Base-by-base conservation (phyloP, 495 filamentous ascomycete species). In the Penicillium mononematosum region DNA sequence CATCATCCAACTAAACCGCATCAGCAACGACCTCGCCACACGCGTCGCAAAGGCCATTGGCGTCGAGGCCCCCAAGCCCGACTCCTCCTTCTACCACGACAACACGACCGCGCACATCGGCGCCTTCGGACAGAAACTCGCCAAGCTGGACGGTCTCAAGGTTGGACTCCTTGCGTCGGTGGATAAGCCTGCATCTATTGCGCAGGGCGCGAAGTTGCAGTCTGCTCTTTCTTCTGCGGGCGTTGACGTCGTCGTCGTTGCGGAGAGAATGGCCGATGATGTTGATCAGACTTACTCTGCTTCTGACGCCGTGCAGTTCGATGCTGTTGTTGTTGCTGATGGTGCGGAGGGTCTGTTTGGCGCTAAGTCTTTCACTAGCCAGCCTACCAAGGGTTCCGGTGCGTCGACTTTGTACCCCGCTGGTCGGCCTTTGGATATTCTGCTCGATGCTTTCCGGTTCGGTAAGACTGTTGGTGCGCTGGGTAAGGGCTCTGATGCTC, bases 391-490 rank as follows among this genome's bases (percentile, higher is more conserved):
- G 20, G 45, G 61, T 17, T 65, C 64, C 2, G 58, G 60, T 8
- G 76, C 72, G 9, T 78, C 71, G 2, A 70, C 85, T 0, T 69
- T 90, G 22, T 91, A 80, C 66, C 88, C 88, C 0, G 75, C 79
- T 10, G 83, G 84, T 0, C 76, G 87, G 0, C 89, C 78, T 68
- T 56, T 79, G 6, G 81, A 89, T 73, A 87, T 91, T 42, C 66
- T 91, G 22, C 53, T 72, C n/a, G 81, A 85, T 70, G 86, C 77
- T 0, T 92, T 83, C 74, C 71, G 81, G 1, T 91, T 84, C 71
- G 89, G 88, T 6, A 92, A 92, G 79, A 83, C 89, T 0, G 78
- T 92, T 39, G 85, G 71, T 5, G 85, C 81, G 1, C 55, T 90
- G 2, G 88, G 88, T 0, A 70, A 64, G 42, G 77, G 65, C 0